Percentiles rank a stretch among this genome's conserved stretches.
These are phyloP conservation scores for Cercospora sp. DNA, from an alignment of 2,329 filamentous ascomycete species.

Conservation along the genomic window DNA sequence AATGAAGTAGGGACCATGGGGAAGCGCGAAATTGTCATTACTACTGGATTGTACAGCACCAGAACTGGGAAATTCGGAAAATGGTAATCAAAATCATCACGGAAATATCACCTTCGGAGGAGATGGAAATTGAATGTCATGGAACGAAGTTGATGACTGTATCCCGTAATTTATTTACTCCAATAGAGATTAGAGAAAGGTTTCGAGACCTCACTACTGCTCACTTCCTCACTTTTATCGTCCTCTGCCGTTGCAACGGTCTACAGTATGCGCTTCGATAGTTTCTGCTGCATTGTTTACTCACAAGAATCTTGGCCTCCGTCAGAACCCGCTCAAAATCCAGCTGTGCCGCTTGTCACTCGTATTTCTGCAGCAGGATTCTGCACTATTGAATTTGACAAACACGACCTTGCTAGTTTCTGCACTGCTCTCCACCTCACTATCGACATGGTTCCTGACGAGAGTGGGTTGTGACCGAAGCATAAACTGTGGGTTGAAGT, in stretches of 20 bases:
- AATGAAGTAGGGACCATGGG: background rate
- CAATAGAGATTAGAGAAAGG: background rate
- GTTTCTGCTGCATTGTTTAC: background rate
- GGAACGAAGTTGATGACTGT: background rate
- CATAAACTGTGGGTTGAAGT: background rate
- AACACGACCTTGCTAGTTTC: background rate
- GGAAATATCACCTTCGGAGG: background rate
- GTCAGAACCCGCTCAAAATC: background rate
- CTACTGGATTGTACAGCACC: background rate
- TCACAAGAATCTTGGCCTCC: background rate
- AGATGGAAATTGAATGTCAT: background rate
- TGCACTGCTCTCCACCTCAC: background rate
- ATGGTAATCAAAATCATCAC: background rate
- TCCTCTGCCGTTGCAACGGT: background rate
- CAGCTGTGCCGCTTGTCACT: background rate
- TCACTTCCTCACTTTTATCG: background rate
- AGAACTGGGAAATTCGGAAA: background rate
- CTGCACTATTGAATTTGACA: background rate
- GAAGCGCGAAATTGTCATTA: background rate
- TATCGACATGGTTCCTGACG: background rate
- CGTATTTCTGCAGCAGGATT: background rate
- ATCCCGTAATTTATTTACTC: background rate
- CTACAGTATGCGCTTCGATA: background rate
- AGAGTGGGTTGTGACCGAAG: background rate
- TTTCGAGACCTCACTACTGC: background rate